Conservation (phyloP, 2,329 filamentous ascomycete genomes). For the Stemphylium vesicarium region DNA sequence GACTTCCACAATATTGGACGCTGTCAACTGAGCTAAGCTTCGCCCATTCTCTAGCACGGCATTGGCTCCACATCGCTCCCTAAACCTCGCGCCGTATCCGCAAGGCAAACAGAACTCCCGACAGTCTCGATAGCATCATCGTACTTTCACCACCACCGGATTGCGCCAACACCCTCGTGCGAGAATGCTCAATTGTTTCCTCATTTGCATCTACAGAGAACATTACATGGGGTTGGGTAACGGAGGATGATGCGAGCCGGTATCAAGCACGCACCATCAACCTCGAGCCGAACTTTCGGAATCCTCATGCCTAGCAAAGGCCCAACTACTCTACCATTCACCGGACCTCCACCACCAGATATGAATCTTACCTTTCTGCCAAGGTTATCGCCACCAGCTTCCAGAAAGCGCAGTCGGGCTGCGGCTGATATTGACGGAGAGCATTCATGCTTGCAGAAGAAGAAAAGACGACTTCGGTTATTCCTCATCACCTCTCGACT, state of each 20-base stretch:
- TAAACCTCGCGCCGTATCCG: constrained; percentile 22
- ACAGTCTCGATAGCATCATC: not conserved
- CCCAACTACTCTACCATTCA: constrained; percentile 43
- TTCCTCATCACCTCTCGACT: constrained; percentile 72
- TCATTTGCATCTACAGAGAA: constrained; percentile 23
- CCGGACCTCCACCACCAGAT: constrained; percentile 29
- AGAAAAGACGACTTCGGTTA: constrained; percentile 71
- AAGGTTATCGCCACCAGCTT: constrained; percentile 23
- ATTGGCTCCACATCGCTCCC: constrained; percentile 18
- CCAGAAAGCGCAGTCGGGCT: constrained; percentile 59
- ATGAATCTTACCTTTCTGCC: constrained; percentile 47
- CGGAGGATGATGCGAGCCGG: constrained; percentile 39
- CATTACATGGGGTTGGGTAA: constrained; percentile 38
- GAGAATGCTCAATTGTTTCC: constrained; percentile 39
- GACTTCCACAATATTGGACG: constrained; percentile 16
- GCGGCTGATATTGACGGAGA: constrained; percentile 64
- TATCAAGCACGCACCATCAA: constrained; percentile 18
- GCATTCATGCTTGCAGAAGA: constrained; percentile 59
- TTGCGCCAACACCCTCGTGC: constrained; percentile 15
- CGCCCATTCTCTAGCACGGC: constrained; percentile 17
- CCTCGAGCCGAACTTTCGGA: constrained; percentile 10
- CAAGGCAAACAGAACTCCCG: constrained; percentile 6
- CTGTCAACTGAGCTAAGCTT: constrained; percentile 7
- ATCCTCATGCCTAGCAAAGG: constrained; percentile 15
- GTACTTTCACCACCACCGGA: constrained; percentile 2